phyloP scores from a whole-genome alignment of 1,284 basidiomycete genomes.

The Golubevia pallescens region DNA sequence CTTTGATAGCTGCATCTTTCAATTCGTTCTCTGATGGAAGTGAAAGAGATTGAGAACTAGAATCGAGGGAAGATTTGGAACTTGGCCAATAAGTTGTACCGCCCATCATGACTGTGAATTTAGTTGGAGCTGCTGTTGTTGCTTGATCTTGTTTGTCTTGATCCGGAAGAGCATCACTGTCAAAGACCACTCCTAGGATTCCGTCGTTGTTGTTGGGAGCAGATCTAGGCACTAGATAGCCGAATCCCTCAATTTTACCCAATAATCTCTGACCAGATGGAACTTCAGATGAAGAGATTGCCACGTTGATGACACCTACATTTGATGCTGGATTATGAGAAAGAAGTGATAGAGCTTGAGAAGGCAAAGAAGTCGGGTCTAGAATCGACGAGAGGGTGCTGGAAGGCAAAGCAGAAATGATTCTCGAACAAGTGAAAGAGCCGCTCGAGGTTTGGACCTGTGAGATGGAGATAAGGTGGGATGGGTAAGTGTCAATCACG shows the following conservation, averaged over 20 bases:
- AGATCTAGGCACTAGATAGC: constrained; percentile 87
- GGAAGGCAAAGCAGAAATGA: constrained; percentile 66
- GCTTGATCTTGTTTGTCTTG: constrained; percentile 24
- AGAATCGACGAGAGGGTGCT: constrained; percentile 71
- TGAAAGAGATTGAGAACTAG: constrained; percentile 60
- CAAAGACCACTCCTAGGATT: constrained; percentile 71
- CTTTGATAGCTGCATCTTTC: constrained; percentile 25
- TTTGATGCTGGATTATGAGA: constrained; percentile 59
- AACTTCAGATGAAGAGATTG: constrained; percentile 18
- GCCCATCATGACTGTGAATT: constrained; percentile 90
- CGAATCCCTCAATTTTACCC: constrained; percentile 74
- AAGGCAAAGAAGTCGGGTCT: constrained; percentile 66
- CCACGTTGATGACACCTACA: constrained; percentile 52
- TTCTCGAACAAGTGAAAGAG: constrained; percentile 21
- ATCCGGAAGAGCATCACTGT: constrained; percentile 67
- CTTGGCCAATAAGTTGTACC: constrained; percentile 68
- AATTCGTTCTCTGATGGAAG: constrained; percentile 64
- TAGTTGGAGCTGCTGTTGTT: constrained; percentile 65
- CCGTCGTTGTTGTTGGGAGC: constrained; percentile 67
- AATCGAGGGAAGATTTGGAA: neutral
- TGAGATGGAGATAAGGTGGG: constrained; percentile 65
- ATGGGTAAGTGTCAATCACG: neutral
- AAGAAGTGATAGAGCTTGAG: constrained; percentile 66
- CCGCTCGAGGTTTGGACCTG: constrained; percentile 64
- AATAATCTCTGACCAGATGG: neutral